Base-by-base conservation (phyloP, 768 basidiomycete genomes). In the Pleurotus giganteus region DNA sequence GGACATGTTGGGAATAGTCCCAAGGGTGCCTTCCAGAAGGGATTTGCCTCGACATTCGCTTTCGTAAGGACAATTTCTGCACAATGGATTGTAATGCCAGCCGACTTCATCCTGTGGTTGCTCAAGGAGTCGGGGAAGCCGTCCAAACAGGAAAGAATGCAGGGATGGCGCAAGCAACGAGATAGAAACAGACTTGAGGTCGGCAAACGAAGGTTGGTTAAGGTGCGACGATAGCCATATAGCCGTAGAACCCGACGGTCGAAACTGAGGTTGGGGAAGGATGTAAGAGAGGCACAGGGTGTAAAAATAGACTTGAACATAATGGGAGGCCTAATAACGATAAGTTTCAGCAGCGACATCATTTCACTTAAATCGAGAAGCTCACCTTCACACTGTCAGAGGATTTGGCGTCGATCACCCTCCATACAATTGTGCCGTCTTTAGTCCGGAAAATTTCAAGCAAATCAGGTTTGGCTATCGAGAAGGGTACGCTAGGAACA, bases 291-390 rank as follows among this genome's bases (percentile, higher is more conserved):
- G 63, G 55, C 78, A 82, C 13, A 77, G 57, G 4, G 71, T 74
- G 59, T 82, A 80, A 54, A 79, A 79, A 61, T 78, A 79, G 17
- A 80, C 76, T 63, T 82, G 80, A 31, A 75, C 74, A 45, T 78
- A 76, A 58, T 82, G 80, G 6, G 78, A 73, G 21, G 78, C 74
- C 78, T 81, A 41, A 15, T 46, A 42, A 26, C 26, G 24, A 34
- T 19, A 36, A 13, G 44, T 26, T 17, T 21, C 24, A 17, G 37
- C 47, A 37, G 26, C 29, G 29, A 12, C 17, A 21, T 28, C 53
- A 36, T 36, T 17, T 4, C 19, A 24, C 28, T 17, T 36, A 11
- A 32, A 37, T 7, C 46, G 34, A n/a, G 8, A 46, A 8, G 42
- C 31, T 24, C 46, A 79, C 79, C 73, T 80, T 80, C 37, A 80